Conservation (phyloP, 305 asterid species). For the Solanum hybrid region DNA sequence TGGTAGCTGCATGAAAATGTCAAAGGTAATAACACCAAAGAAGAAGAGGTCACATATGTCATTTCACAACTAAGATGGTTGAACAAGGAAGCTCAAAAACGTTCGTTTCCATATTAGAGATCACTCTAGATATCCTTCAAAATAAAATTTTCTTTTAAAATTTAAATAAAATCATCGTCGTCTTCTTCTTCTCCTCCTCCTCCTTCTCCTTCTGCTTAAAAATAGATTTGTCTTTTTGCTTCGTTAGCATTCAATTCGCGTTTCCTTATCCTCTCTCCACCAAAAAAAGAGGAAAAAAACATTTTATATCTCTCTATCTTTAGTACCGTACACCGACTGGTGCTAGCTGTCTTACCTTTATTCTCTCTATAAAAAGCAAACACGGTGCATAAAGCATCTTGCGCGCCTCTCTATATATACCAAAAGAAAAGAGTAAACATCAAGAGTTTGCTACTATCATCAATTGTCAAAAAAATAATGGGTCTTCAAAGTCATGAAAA, state of each 20-base stretch:
- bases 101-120: not conserved
- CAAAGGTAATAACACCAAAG: not conserved
- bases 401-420: not conserved
- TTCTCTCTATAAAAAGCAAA: not conserved
- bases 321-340: not conserved
- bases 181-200: not conserved
- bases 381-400: not conserved
- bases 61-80: not conserved
- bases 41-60: not conserved
- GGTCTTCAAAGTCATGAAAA: not conserved
- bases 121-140: not conserved
- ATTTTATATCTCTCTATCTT: not conserved
- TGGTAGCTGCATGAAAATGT: not conserved
- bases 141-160: not conserved
- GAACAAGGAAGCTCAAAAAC: not conserved
- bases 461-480: not conserved
- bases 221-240: constrained; percentile 21
- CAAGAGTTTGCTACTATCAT: not conserved
- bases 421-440: not conserved
- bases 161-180: not conserved
- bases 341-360: not conserved
- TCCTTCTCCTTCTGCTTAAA: not conserved
- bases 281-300: not conserved
- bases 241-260: constrained; percentile 20
- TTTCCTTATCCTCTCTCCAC: constrained; percentile 7